A percentile compares a stretch with the other conserved stretches of the same genome.
Evolutionary conservation across 176 grass and related monocot genomes (phyloP).

Genomic region (Cocos nucifera): DNA sequence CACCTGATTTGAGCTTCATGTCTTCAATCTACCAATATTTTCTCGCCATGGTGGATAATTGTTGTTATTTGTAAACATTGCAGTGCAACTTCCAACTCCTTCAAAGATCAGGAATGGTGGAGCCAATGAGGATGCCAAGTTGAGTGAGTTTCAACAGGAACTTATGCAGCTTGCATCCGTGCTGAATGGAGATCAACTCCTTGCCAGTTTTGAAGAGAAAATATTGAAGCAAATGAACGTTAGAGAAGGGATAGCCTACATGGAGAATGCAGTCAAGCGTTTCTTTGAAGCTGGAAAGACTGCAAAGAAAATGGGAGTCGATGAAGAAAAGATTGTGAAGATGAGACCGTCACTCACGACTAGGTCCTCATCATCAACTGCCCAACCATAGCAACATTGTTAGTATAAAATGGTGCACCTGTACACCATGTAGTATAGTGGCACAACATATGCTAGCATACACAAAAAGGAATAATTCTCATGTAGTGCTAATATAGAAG

Average conservation of each 20-base stretch:
- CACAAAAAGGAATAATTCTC: too few relatives aligned
- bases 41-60: neutral
- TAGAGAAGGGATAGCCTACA: slow-evolving; percentile 71
- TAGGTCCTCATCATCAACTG: slow-evolving; percentile 16
- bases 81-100: slow-evolving; percentile 77
- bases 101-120: slow-evolving; percentile 47
- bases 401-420: too few relatives aligned
- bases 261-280: slow-evolving; percentile 37
- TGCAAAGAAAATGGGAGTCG: slow-evolving; percentile 64
- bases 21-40: too few relatives aligned
- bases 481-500: too few relatives aligned
- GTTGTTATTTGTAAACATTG: neutral
- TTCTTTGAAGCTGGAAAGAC: slow-evolving; percentile 76
- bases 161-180: slow-evolving; percentile 78
- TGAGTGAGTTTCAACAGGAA: slow-evolving; percentile 94
- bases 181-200: slow-evolving; percentile 69
- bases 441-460: too few relatives aligned
- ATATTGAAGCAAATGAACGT: slow-evolving; percentile 68
- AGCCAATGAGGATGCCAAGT: slow-evolving; percentile 79
- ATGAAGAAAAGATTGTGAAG: slow-evolving; percentile 78
- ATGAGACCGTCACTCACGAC: slow-evolving; percentile 95
- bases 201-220: slow-evolving; percentile 49
- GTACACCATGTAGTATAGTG: too few relatives aligned
- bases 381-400: slow-evolving; percentile 21
- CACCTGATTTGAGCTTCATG: too few relatives aligned